These are phyloP conservation scores for Phytopythium oedochilum DNA, from an alignment of 352 stramenopile genomes.

Conservation along the genomic window DNA sequence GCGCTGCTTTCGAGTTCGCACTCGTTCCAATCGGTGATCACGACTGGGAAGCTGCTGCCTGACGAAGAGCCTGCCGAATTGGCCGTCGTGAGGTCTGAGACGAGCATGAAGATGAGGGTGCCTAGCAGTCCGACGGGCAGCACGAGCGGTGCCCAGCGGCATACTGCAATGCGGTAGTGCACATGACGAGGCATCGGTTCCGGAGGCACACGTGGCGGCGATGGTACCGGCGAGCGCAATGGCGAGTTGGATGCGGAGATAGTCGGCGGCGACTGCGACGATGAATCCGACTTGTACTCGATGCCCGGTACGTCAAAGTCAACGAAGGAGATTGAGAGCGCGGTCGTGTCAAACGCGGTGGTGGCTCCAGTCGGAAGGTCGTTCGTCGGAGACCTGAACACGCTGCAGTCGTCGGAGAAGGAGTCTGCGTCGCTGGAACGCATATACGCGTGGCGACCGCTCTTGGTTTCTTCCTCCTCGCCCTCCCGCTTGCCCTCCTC, in stretches of 20 bases:
- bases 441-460: constrained; percentile 3
- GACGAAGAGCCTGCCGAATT: constrained; percentile 10
- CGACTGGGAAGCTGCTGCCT: not conserved
- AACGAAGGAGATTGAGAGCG: constrained; percentile 22
- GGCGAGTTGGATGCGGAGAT: not conserved
- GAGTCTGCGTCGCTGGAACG: not conserved
- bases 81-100: constrained; percentile 22
- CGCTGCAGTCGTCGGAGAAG: constrained; percentile 4
- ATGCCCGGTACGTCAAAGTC: not conserved
- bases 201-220: not conserved
- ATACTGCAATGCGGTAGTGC: constrained; percentile 22
- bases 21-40: constrained; percentile 23
- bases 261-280: not conserved
- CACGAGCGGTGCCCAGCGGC: constrained; percentile 25
- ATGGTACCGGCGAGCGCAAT: not conserved
- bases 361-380: constrained; percentile 1
- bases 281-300: not conserved
- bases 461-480: not conserved
- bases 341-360: constrained; percentile 9
- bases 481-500: not conserved
- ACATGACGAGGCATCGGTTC: constrained; percentile 24
- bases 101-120: constrained; percentile 24
- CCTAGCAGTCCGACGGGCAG: constrained; percentile 26
- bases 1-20: constrained; percentile 25
- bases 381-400: not conserved